A percentile compares a stretch with the other conserved stretches of the same genome.
These are phyloP conservation scores for Cytospora piceicola DNA, from an alignment of 2,329 filamentous ascomycete genomes.

Conservation along the genomic window DNA sequence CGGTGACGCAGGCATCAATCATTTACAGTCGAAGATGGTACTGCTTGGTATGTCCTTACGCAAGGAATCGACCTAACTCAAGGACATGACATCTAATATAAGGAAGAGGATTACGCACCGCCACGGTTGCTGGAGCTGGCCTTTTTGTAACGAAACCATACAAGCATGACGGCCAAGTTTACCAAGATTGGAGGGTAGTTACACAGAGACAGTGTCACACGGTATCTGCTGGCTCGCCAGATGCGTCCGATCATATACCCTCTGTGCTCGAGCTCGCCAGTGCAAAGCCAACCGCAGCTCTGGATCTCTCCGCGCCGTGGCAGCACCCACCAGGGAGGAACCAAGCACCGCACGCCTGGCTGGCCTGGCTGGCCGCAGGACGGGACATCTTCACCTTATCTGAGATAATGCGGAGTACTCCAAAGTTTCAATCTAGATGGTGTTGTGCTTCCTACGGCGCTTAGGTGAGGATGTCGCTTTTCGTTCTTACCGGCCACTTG, in stretches of 20 bases:
- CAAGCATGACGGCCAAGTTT: background rate
- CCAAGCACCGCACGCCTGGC: conserved; percentile 20
- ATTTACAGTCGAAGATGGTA: background rate
- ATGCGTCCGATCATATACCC: conserved; percentile 19
- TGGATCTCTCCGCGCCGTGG: conserved; percentile 12
- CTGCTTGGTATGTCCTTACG: background rate
- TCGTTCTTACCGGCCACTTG: background rate
- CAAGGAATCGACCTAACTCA: background rate
- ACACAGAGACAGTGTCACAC: conserved; percentile 24
- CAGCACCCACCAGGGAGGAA: conserved; percentile 5
- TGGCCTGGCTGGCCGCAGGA: conserved; percentile 24
- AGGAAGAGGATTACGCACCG: background rate
- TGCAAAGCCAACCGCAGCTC: conserved; percentile 24
- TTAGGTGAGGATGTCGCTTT: conserved; percentile 26
- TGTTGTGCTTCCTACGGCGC: conserved; percentile 11
- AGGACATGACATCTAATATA: too few relatives aligned
- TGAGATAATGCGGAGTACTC: conserved; percentile 28
- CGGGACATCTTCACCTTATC: conserved; percentile 28
- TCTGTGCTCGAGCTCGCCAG: conserved; percentile 29
- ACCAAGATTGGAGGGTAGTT: background rate
- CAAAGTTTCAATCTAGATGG: background rate
- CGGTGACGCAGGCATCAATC: background rate
- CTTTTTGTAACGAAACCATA: background rate
- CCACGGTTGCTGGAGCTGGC: background rate
- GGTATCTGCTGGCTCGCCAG: conserved; percentile 21